A percentile compares a stretch with the other conserved stretches of the same genome.
Conservation (phyloP, 192 early-diverging fungal genomes). For the Rhizoclosmatium sp. region DNA sequence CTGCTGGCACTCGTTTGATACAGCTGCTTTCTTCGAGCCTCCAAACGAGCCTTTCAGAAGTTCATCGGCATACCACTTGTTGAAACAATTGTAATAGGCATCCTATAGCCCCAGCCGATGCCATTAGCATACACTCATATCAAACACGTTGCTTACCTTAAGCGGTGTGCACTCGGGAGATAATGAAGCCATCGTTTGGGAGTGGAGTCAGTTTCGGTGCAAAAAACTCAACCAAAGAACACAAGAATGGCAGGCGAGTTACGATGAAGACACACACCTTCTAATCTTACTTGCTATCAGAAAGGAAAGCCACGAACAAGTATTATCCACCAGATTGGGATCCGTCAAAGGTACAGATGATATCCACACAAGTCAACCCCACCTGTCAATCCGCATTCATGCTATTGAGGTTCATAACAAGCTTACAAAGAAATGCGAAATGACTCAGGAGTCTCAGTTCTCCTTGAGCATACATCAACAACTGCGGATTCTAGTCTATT, state of each 20-base stretch:
- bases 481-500: too few relatives aligned
- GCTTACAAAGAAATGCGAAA: too few relatives aligned
- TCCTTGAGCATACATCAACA: too few relatives aligned
- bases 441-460: too few relatives aligned
- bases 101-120: slow-evolving; percentile 34
- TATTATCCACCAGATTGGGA: slow-evolving; percentile 88
- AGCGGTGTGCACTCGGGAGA: slow-evolving; percentile 52
- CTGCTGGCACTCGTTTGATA: slow-evolving; percentile 79
- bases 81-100: slow-evolving; percentile 92
- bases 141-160: slow-evolving; percentile 27
- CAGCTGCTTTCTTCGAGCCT: slow-evolving; percentile 11
- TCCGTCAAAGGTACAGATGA: slow-evolving; percentile 73
- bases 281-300: not conserved
- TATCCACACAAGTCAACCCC: not conserved
- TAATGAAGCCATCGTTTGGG: slow-evolving; percentile 41
- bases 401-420: too few relatives aligned
- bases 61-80: slow-evolving; percentile 95
- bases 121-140: not conserved
- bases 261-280: too few relatives aligned
- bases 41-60: slow-evolving; percentile 83
- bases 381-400: not conserved
- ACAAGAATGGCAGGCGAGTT: slow-evolving; percentile 3
- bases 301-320: slow-evolving; percentile 58
- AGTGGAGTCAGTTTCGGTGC: not conserved
- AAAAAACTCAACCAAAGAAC: not conserved